Percentiles rank a stretch among this genome's conserved stretches.
Conservation (phyloP, 257 asterid species). For the Gardenia jasminoides region DNA sequence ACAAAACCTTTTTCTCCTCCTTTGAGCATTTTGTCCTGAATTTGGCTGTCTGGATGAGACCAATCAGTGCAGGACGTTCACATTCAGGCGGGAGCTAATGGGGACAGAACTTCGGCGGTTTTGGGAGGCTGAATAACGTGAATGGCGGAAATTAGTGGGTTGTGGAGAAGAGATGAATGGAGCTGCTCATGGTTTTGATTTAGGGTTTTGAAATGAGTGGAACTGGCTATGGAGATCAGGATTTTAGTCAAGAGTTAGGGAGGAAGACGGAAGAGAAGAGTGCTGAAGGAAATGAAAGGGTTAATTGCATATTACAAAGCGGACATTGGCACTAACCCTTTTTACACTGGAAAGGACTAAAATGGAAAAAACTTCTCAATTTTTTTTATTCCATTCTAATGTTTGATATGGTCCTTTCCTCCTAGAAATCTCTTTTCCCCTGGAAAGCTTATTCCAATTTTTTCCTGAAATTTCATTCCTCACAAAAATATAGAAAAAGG, state of each 20-base stretch:
- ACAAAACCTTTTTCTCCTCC: conserved; percentile 55
- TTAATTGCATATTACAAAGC: no score
- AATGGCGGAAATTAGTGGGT: conserved; percentile 32
- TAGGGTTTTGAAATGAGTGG: neutral
- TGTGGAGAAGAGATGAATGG: conserved; percentile 29
- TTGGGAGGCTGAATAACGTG: conserved; percentile 17
- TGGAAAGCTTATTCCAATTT: no score
- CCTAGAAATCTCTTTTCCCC: no score
- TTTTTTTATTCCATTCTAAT: no score
- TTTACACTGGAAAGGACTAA: no score
- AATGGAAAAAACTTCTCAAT: no score
- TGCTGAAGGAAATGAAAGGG: no score
- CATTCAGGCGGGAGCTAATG: conserved; percentile 47
- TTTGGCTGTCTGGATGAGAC: conserved; percentile 1
- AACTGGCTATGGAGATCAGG: neutral
- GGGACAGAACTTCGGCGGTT: neutral
- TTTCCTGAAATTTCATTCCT: no score
- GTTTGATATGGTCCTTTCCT: no score
- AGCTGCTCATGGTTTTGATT: conserved; percentile 33
- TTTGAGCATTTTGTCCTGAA: conserved; percentile 19
- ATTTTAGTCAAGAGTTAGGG: neutral
- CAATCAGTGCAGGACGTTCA: conserved; percentile 46
- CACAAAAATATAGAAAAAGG: no score
- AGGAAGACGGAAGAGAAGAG: no score
- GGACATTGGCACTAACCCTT: no score